These are phyloP conservation scores for Fusarium albidum DNA, from an alignment of 2,329 filamentous ascomycete species.

Conservation along the genomic window DNA sequence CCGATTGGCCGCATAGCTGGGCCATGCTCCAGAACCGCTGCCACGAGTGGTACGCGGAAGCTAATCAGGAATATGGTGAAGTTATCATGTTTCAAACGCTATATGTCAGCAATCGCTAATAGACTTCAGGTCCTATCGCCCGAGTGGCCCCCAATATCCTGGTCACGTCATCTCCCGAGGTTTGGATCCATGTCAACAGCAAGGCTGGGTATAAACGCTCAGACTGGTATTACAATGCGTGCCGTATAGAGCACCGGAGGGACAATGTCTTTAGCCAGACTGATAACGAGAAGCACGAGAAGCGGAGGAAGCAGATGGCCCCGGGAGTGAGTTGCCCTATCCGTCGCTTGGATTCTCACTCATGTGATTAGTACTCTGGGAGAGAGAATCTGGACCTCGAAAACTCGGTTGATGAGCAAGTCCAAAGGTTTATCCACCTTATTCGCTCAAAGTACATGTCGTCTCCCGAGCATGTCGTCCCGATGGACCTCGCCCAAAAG, in stretches of 20 bases:
- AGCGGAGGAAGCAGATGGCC: conserved; percentile 57
- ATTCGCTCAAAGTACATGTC: conserved; percentile 55
- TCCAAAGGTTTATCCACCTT: conserved; percentile 55
- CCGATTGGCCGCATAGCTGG: conserved; percentile 16
- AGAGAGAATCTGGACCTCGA: conserved; percentile 62
- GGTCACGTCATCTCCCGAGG: conserved; percentile 57
- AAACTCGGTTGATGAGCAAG: conserved; percentile 54
- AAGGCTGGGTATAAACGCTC: conserved; percentile 52
- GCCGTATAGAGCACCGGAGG: conserved; percentile 56
- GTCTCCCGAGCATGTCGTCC: conserved; percentile 34
- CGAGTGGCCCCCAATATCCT: conserved; percentile 55
- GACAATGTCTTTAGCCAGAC: conserved; percentile 63
- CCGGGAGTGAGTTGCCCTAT: conserved; percentile 52
- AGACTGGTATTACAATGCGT: conserved; percentile 54
- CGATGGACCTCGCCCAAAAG: conserved; percentile 56
- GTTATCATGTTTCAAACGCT: too few species aligned
- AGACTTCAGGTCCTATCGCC: conserved; percentile 40
- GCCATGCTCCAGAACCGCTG: conserved; percentile 10
- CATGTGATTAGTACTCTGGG: conserved; percentile 57
- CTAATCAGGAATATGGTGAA: conserved; percentile 18
- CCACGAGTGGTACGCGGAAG: conserved; percentile 19
- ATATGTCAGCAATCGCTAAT: neutral
- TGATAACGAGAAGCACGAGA: conserved; percentile 56
- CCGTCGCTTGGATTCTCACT: neutral
- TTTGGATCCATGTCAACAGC: conserved; percentile 54